Evolutionary conservation across 148 eudicot species (phyloP).

Genomic region (Linanthus parryae): DNA sequence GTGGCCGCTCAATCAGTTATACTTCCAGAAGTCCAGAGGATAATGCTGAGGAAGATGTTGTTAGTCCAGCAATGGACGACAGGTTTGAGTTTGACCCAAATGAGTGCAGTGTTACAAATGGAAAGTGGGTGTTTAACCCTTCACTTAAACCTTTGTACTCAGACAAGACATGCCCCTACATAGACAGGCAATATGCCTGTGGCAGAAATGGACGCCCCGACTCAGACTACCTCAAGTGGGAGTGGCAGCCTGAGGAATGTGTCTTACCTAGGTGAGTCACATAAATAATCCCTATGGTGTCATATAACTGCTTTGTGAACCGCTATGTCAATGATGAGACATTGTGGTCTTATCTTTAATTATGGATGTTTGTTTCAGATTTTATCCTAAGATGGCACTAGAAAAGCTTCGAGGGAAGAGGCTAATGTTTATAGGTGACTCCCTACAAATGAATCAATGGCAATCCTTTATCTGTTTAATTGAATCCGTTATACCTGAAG

Average conservation of each 20-base stretch:
- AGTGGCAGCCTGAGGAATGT: slow-evolving; percentile 92
- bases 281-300: too few relatives aligned
- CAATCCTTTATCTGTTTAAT: slow-evolving; percentile 85
- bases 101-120: slow-evolving; percentile 57
- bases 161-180: slow-evolving; percentile 61
- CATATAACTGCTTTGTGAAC: too few relatives aligned
- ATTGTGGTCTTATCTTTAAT: neutral
- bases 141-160: slow-evolving; percentile 62
- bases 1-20: slow-evolving; percentile 10
- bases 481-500: slow-evolving; percentile 51
- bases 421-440: slow-evolving; percentile 93
- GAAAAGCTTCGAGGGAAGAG: slow-evolving; percentile 73
- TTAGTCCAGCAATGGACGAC: slow-evolving; percentile 27
- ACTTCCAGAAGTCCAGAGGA: neutral
- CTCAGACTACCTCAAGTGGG: slow-evolving; percentile 66
- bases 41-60: slow-evolving; percentile 3
- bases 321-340: too few relatives aligned
- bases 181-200: slow-evolving; percentile 80
- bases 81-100: slow-evolving; percentile 62
- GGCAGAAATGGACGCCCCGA: slow-evolving; percentile 68
- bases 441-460: slow-evolving; percentile 88
- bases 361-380: slow-evolving; percentile 25
- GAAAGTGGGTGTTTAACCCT: slow-evolving; percentile 73
- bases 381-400: slow-evolving; percentile 54
- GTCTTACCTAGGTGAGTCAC: slow-evolving; percentile 54